phyloP scores from a whole-genome alignment of 129 eudicot genomes.

The Tanacetum coccineum region DNA sequence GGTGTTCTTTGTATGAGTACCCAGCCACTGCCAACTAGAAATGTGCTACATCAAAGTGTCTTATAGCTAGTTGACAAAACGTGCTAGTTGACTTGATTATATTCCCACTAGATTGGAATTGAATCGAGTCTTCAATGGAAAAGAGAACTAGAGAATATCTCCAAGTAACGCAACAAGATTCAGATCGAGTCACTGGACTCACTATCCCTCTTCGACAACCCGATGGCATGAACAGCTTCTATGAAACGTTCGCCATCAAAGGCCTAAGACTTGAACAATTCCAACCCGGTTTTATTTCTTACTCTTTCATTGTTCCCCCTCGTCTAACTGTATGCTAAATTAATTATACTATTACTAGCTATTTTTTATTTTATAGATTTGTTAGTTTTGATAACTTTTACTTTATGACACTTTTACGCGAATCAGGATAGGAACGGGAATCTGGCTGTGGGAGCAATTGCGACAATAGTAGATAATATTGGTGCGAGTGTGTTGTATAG shows the following conservation, averaged over 20 bases:
- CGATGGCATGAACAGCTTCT: conserved; percentile 27
- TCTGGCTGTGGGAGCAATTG: conserved; percentile 25
- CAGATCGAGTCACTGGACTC: conserved; percentile 22
- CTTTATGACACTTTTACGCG: too few relatives aligned
- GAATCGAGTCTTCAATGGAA: conserved; percentile 4
- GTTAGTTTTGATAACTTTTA: too few relatives aligned
- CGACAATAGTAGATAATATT: conserved; percentile 18
- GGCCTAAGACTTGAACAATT: conserved; percentile 24
- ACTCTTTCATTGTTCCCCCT: conserved; percentile 30
- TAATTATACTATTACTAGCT: too few relatives aligned
- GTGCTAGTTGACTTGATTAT: too few relatives aligned
- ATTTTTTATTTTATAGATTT: too few relatives aligned
- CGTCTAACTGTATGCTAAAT: conserved; percentile 20
- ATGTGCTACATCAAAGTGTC: too few relatives aligned
- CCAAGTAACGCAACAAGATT: conserved; percentile 20
- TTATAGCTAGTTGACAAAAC: too few relatives aligned
- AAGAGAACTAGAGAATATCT: conserved; percentile 21
- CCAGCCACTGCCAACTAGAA: too few relatives aligned
- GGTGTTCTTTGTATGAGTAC: too few relatives aligned
- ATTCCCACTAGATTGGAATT: neutral
- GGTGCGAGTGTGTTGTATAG: conserved; percentile 13
- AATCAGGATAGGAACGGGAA: conserved; percentile 21
- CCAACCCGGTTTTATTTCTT: conserved; percentile 27
- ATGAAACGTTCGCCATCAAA: conserved; percentile 21
- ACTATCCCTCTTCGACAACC: conserved; percentile 16